Conservation (phyloP, 352 stramenopile species). For the Phytophthora podocarpi region DNA sequence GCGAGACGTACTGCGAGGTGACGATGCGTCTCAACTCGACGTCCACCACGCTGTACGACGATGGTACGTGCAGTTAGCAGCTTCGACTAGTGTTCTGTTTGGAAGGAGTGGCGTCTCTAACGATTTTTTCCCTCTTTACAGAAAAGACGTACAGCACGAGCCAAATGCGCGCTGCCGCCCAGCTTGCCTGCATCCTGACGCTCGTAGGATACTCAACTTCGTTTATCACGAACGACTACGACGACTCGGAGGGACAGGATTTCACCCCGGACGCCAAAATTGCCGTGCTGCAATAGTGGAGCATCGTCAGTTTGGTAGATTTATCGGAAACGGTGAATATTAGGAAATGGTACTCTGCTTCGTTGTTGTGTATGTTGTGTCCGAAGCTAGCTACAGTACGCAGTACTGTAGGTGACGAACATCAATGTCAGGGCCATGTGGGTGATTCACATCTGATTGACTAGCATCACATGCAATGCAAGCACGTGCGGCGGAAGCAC, state of each 20-base stretch:
- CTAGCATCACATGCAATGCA: no score
- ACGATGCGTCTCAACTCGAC: constrained; percentile 61
- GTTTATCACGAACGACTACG: constrained; percentile 69
- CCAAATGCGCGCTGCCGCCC: constrained; percentile 67
- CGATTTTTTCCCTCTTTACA: constrained; percentile 10
- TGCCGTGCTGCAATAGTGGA: constrained; percentile 25
- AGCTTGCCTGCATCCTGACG: constrained; percentile 73
- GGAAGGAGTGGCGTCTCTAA: background rate
- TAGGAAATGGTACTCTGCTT: constrained; percentile 22
- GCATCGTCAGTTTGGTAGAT: constrained; percentile 7
- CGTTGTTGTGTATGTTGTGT: no score
- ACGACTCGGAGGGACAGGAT: constrained; percentile 29
- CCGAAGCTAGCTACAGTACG: no score
- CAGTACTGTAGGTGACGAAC: no score
- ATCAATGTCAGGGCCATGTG: no score
- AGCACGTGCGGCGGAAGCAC: no score
- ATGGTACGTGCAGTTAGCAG: constrained; percentile 40
- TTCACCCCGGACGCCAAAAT: constrained; percentile 40
- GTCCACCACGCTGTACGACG: constrained; percentile 75
- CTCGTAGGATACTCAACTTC: constrained; percentile 75
- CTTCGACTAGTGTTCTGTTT: background rate
- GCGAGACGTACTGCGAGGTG: constrained; percentile 62
- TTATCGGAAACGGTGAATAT: constrained; percentile 18
- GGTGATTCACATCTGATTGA: no score
- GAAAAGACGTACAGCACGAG: constrained; percentile 53